phyloP scores from a whole-genome alignment of 768 basidiomycete species.

The Pulveroboletus frians region DNA sequence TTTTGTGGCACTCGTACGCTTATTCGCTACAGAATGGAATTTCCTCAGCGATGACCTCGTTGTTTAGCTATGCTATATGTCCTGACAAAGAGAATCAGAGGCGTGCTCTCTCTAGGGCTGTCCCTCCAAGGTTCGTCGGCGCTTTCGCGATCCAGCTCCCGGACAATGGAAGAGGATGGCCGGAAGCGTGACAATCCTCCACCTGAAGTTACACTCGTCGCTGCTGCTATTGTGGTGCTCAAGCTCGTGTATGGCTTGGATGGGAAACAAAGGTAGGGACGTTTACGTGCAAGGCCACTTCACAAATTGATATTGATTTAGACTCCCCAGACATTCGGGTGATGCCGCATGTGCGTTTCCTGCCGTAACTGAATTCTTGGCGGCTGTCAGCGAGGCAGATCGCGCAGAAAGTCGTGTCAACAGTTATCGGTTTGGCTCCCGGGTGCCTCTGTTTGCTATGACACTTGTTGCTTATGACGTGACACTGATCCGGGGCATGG shows the following conservation, averaged over 20 bases:
- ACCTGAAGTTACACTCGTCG: conserved; percentile 60
- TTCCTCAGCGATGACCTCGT: neutral
- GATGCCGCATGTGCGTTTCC: conserved; percentile 66
- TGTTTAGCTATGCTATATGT: conserved; percentile 53
- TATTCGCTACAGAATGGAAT: neutral
- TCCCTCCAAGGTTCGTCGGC: conserved; percentile 54
- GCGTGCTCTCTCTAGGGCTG: conserved; percentile 53
- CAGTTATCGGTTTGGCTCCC: conserved; percentile 39
- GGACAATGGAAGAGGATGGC: conserved; percentile 36
- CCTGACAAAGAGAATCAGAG: conserved; percentile 56
- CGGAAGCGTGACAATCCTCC: conserved; percentile 62
- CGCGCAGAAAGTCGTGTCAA: conserved; percentile 29
- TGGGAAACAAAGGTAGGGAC: conserved; percentile 50
- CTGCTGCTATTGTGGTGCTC: conserved; percentile 59
- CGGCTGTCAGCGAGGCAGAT: conserved; percentile 35
- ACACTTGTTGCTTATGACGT: conserved; percentile 6
- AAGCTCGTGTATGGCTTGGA: conserved; percentile 88
- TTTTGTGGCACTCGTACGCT: conserved; percentile 74
- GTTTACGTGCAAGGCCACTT: conserved; percentile 2
- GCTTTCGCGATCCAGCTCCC: conserved; percentile 34
- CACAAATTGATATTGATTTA: conserved; percentile 24
- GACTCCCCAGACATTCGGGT: conserved; percentile 38
- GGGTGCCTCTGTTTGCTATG: conserved; percentile 41
- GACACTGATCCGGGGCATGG: conserved; percentile 2
- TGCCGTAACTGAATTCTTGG: conserved; percentile 43